These are phyloP conservation scores for Glycine soja DNA, from an alignment of 306 rosid species.

Conservation along the genomic window DNA sequence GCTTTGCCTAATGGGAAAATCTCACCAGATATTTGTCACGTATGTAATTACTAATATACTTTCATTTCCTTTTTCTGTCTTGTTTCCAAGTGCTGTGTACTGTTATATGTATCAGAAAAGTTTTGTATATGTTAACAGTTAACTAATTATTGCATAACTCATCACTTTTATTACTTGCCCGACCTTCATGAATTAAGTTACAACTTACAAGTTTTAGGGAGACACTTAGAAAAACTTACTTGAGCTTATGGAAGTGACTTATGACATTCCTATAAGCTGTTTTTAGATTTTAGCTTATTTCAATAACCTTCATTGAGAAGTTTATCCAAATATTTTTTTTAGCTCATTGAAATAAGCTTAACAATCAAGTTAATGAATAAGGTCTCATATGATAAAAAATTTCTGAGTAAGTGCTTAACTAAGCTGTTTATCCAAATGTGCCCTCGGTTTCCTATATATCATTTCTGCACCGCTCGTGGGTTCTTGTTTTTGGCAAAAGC, in stretches of 20 bases:
- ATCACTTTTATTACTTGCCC: constrained; percentile 13
- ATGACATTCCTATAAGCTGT: not conserved
- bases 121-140: not conserved
- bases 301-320: not conserved
- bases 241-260: not conserved
- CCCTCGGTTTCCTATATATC: constrained; percentile 1
- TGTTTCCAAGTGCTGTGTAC: constrained; percentile 36
- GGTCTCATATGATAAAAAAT: not conserved
- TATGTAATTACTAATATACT: constrained; percentile 55
- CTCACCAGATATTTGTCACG: constrained; percentile 68
- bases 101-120: not conserved
- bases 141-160: constrained; percentile 16
- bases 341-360: not conserved
- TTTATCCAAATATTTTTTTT: not conserved
- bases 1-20: constrained; percentile 60
- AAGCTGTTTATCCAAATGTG: not conserved
- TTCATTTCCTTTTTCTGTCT: constrained; percentile 31
- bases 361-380: not conserved
- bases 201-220: not conserved
- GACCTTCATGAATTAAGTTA: constrained; percentile 18
- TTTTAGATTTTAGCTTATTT: not conserved
- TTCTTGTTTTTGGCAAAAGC: constrained; percentile 33
- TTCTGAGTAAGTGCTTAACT: not conserved
- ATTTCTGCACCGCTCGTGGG: not conserved
- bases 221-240: not conserved